Evolutionary conservation across 306 rosid genomes (phyloP).

Genomic region (Benincasa hispida): DNA sequence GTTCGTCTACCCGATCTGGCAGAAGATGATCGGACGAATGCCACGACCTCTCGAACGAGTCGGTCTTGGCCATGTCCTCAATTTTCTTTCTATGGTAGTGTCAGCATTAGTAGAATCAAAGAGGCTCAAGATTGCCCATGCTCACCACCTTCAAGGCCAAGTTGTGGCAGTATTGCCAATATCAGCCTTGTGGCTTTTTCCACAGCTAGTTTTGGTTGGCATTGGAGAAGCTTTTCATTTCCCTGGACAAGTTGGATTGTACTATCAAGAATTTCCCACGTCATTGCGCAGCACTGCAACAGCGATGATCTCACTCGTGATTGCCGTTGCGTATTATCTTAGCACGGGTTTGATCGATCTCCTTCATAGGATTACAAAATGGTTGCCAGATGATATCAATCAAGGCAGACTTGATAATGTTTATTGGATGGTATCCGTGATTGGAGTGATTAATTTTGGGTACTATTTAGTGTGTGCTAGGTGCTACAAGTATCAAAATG

Average conservation of each 20-base stretch:
- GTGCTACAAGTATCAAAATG: slow-evolving; percentile 31
- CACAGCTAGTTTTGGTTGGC: slow-evolving; percentile 40
- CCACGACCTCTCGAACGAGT: slow-evolving; percentile 33
- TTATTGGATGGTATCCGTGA: slow-evolving; percentile 39
- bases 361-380: slow-evolving; percentile 27
- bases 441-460: slow-evolving; percentile 40
- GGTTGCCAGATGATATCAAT: slow-evolving; percentile 50
- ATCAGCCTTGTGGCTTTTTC: slow-evolving; percentile 41
- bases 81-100: slow-evolving; percentile 18
- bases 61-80: slow-evolving; percentile 44
- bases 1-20: slow-evolving; percentile 28
- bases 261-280: slow-evolving; percentile 48
- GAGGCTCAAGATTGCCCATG: slow-evolving; percentile 28
- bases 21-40: slow-evolving; percentile 14
- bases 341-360: slow-evolving; percentile 29
- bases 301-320: slow-evolving; percentile 33
- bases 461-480: slow-evolving; percentile 29
- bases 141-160: neutral
- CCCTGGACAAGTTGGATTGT: slow-evolving; percentile 52
- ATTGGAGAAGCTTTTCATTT: slow-evolving; percentile 62
- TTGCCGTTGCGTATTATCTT: slow-evolving; percentile 34
- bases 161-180: slow-evolving; percentile 7
- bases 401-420: slow-evolving; percentile 33
- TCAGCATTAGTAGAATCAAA: slow-evolving; percentile 59
- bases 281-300: slow-evolving; percentile 42